Conservation (phyloP, 805 yeast species). For the Starmerella asiatica region DNA sequence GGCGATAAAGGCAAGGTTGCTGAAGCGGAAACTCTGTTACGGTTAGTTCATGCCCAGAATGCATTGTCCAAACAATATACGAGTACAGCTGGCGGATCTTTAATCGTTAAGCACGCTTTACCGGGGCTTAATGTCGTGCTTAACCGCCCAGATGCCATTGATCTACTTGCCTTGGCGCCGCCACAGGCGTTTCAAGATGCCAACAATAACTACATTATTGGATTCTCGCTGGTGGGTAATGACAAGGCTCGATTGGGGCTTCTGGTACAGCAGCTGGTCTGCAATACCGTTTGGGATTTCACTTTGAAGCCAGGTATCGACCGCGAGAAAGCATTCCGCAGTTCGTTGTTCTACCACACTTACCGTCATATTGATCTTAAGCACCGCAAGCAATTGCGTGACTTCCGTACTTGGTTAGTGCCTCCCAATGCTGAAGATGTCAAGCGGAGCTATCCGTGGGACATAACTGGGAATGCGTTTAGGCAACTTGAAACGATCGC, state of each 20-base stretch:
- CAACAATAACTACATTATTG: constrained; percentile 6
- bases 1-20: not conserved
- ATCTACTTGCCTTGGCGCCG: constrained; percentile 14
- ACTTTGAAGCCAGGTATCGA: not conserved
- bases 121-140: constrained; percentile 1
- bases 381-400: not conserved
- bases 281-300: constrained; percentile 13
- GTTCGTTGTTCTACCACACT: constrained; percentile 10
- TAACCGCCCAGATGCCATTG: constrained; percentile 8
- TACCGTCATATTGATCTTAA: constrained; percentile 1
- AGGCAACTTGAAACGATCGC: constrained; percentile 5
- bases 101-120: constrained; percentile 3
- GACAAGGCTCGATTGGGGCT: constrained; percentile 12
- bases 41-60: constrained; percentile 9
- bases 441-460: constrained; percentile 4
- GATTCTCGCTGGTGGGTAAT: constrained; percentile 8
- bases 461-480: not conserved
- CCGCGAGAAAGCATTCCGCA: not conserved
- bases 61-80: constrained; percentile 1
- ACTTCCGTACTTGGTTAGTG: not conserved
- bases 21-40: constrained; percentile 5
- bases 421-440: constrained; percentile 1
- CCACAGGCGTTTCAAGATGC: constrained; percentile 3
- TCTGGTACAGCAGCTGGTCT: constrained; percentile 13
- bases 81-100: not conserved